phyloP scores from a whole-genome alignment of 371 early-diverging fungal genomes.

The Apophysomyces sp. region DNA sequence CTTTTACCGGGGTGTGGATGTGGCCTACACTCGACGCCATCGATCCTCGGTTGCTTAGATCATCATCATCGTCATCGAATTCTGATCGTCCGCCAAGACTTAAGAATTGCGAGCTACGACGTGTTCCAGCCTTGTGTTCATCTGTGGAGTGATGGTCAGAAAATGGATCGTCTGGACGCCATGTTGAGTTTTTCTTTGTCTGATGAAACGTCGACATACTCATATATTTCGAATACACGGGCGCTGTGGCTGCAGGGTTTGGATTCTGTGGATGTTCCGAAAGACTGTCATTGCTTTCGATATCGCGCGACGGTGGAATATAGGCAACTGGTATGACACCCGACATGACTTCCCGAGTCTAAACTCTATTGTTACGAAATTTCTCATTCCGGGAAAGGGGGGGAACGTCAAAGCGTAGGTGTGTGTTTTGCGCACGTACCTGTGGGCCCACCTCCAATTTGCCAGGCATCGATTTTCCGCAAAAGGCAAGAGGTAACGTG shows the following conservation, averaged over 20 bases:
- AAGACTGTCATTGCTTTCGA: not conserved
- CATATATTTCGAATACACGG: not conserved
- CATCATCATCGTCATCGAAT: slow-evolving; percentile 13
- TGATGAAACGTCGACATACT: not conserved
- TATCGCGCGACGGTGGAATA: slow-evolving; percentile 35
- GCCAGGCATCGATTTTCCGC: not conserved
- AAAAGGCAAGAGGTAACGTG: not conserved
- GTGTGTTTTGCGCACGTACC: not conserved
- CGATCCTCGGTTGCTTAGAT: slow-evolving; percentile 18
- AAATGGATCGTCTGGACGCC: not conserved
- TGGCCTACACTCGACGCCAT: slow-evolving; percentile 23
- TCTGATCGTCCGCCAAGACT: not conserved
- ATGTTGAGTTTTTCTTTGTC: not conserved
- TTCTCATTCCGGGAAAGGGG: too few relatives aligned
- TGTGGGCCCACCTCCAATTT: not conserved
- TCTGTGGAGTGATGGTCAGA: not conserved
- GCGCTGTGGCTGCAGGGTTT: not conserved
- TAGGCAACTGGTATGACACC: slow-evolving; percentile 51
- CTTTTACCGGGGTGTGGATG: slow-evolving; percentile 11
- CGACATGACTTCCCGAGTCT: slow-evolving; percentile 23
- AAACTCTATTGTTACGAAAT: not conserved
- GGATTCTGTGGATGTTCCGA: not conserved
- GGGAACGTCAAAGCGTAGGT: too few relatives aligned
- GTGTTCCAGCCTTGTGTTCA: not conserved
- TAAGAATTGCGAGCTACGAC: not conserved